Percentiles rank a stretch among this genome's conserved stretches.
Conservation (phyloP, 2,329 filamentous ascomycete genomes). For the Dothistroma septosporum region DNA sequence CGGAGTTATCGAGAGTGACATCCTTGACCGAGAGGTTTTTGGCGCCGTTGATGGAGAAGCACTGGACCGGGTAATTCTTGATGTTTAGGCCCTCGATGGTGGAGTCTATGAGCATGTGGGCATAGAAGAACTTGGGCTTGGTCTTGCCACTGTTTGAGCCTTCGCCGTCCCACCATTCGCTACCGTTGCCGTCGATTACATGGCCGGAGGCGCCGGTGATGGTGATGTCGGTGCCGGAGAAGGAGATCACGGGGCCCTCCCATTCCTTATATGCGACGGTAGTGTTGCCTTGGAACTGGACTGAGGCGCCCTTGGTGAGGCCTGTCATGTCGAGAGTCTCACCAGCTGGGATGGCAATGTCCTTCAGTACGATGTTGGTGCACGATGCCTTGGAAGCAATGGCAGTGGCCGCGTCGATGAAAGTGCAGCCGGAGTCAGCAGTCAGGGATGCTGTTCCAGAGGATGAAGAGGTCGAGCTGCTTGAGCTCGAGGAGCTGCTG, state of each 20-base stretch:
- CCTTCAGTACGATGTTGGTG: slow-evolving; percentile 41
- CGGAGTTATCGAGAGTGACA: slow-evolving; percentile 40
- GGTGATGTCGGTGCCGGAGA: slow-evolving; percentile 55
- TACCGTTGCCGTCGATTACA: slow-evolving; percentile 48
- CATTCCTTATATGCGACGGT: slow-evolving; percentile 64
- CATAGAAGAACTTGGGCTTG: slow-evolving; percentile 42
- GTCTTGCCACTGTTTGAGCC: slow-evolving; percentile 46
- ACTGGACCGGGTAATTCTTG: slow-evolving; percentile 41
- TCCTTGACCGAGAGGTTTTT: slow-evolving; percentile 36
- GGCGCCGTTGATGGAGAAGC: slow-evolving; percentile 37
- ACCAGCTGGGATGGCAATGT: slow-evolving; percentile 39
- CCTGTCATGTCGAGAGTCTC: slow-evolving; percentile 41
- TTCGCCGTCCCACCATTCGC: slow-evolving; percentile 44
- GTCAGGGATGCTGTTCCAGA: slow-evolving; percentile 6
- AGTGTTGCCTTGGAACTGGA: slow-evolving; percentile 60
- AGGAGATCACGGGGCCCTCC: slow-evolving; percentile 59
- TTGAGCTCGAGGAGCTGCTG: slow-evolving; percentile 1
- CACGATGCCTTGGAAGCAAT: slow-evolving; percentile 39
- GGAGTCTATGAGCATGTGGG: slow-evolving; percentile 39
- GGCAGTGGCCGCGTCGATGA: slow-evolving; percentile 19
- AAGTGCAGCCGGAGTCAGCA: slow-evolving; percentile 16
- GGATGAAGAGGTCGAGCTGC: neutral
- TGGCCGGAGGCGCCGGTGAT: slow-evolving; percentile 52
- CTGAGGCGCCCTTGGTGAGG: slow-evolving; percentile 40
- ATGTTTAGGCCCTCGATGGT: slow-evolving; percentile 39